Conservation (phyloP, 1,284 basidiomycete genomes). For the Cutaneotrichosporon sp. region DNA sequence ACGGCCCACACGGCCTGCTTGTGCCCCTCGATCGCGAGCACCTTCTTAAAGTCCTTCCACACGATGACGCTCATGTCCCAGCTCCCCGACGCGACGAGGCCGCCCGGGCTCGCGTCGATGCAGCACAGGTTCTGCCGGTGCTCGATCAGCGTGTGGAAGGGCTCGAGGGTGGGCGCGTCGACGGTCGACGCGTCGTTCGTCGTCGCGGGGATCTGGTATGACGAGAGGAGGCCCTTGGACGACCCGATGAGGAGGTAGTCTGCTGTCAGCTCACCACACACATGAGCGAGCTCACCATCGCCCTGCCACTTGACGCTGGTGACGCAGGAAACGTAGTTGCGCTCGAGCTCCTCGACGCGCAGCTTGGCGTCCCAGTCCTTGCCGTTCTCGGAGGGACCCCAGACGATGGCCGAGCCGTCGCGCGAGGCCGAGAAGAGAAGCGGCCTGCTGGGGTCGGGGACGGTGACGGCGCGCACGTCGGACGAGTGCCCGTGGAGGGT, state of each 20-base stretch:
- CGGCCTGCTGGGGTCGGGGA: conserved; percentile 32
- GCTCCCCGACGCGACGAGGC: conserved; percentile 86
- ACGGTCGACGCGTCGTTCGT: conserved; percentile 53
- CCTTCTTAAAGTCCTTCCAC: conserved; percentile 79
- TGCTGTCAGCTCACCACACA: conserved; percentile 45
- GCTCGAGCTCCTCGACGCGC: conserved; percentile 76
- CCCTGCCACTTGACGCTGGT: conserved; percentile 37
- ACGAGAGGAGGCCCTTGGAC: conserved; percentile 78
- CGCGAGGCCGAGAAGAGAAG: conserved; percentile 80
- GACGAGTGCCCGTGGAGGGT: conserved; percentile 60
- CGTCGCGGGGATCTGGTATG: conserved; percentile 58
- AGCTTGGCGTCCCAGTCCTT: conserved; percentile 69
- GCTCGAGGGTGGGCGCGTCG: conserved; percentile 63
- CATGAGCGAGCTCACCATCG: conserved; percentile 36
- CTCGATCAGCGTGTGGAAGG: conserved; percentile 77
- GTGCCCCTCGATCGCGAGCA: conserved; percentile 80
- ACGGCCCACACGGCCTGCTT: conserved; percentile 95
- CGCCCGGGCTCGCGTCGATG: conserved; percentile 68
- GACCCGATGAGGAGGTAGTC: conserved; percentile 82
- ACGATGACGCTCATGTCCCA: conserved; percentile 98
- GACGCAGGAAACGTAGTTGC: conserved; percentile 62
- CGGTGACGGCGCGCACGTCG: conserved; percentile 45
- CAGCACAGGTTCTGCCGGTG: conserved; percentile 91
- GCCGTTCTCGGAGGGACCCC: conserved; percentile 63
- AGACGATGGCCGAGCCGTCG: conserved; percentile 83